Evolutionary conservation across 495 filamentous ascomycete genomes (phyloP).

Genomic region (Aspergillus egyptiacus): DNA sequence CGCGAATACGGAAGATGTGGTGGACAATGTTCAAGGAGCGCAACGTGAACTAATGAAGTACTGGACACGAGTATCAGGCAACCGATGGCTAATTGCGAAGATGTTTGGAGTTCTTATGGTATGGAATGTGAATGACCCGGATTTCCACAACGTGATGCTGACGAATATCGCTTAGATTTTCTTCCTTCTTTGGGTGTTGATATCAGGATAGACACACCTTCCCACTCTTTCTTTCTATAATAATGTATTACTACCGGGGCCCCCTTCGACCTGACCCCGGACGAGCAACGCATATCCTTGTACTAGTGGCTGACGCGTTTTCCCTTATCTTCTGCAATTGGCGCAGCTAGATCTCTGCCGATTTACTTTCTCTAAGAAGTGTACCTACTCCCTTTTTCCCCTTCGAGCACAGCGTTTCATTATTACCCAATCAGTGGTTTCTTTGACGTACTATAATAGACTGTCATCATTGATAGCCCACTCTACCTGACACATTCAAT

Average conservation of each 20-base stretch:
- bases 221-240: slow-evolving; percentile 18
- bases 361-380: slow-evolving; percentile 5
- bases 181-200: slow-evolving; percentile 56
- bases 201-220: slow-evolving; percentile 42
- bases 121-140: slow-evolving; percentile 18
- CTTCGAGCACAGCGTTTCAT: neutral
- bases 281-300: slow-evolving; percentile 4
- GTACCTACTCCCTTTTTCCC: neutral
- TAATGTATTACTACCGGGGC: slow-evolving; percentile 38
- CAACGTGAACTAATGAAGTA: slow-evolving; percentile 93
- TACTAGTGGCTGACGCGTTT: neutral
- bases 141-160: no score
- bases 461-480: neutral
- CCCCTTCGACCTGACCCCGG: neutral
- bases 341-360: slow-evolving; percentile 10
- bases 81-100: slow-evolving; percentile 95
- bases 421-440: no score
- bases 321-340: slow-evolving; percentile 4
- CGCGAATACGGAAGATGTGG: slow-evolving; percentile 92
- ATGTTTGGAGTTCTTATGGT: slow-evolving; percentile 93
- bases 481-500: no score
- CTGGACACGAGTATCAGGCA: slow-evolving; percentile 87
- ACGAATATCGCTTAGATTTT: slow-evolving; percentile 35
- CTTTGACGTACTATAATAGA: neutral
- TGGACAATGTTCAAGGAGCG: slow-evolving; percentile 94